phyloP scores from a whole-genome alignment of 2,329 filamentous ascomycete species.

The Hypomyces perniciosus region DNA sequence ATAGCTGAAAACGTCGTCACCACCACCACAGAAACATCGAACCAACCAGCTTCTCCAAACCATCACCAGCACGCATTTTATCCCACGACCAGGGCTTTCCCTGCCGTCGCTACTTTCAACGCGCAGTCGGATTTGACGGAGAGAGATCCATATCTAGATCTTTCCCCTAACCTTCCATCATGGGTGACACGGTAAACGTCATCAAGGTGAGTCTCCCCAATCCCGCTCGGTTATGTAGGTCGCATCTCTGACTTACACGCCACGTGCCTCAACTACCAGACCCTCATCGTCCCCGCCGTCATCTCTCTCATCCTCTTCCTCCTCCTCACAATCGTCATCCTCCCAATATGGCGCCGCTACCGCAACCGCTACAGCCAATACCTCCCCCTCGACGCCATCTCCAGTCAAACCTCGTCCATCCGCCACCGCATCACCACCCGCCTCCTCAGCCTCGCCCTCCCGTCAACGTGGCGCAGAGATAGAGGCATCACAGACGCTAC shows the following conservation, averaged over 20 bases:
- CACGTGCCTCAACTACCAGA: constrained; percentile 41
- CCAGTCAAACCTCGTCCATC: constrained; percentile 49
- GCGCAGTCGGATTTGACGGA: constrained; percentile 28
- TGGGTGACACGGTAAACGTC: constrained; percentile 29
- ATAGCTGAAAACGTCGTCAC: too few relatives aligned
- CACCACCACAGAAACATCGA: too few relatives aligned
- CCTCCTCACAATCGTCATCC: constrained; percentile 55
- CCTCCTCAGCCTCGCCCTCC: constrained; percentile 27
- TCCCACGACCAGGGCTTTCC: too few relatives aligned
- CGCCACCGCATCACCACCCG: constrained; percentile 41
- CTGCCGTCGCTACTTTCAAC: too few relatives aligned
- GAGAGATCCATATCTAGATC: constrained; percentile 44
- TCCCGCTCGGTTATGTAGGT: not conserved
- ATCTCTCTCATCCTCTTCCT: constrained; percentile 67
- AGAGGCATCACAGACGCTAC: constrained; percentile 33
- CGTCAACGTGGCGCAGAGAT: constrained; percentile 44
- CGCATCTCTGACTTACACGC: constrained; percentile 2
- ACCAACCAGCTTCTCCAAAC: too few relatives aligned
- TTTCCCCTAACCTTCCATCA: constrained; percentile 30
- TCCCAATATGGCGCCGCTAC: constrained; percentile 65
- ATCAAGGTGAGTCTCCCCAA: constrained; percentile 27
- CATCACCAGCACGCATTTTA: too few relatives aligned
- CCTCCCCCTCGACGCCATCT: constrained; percentile 60
- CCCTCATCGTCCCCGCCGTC: constrained; percentile 62
- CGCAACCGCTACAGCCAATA: constrained; percentile 68